phyloP scores from a whole-genome alignment of 208 protist genomes.

The Kentomonas sorsogonicus region DNA sequence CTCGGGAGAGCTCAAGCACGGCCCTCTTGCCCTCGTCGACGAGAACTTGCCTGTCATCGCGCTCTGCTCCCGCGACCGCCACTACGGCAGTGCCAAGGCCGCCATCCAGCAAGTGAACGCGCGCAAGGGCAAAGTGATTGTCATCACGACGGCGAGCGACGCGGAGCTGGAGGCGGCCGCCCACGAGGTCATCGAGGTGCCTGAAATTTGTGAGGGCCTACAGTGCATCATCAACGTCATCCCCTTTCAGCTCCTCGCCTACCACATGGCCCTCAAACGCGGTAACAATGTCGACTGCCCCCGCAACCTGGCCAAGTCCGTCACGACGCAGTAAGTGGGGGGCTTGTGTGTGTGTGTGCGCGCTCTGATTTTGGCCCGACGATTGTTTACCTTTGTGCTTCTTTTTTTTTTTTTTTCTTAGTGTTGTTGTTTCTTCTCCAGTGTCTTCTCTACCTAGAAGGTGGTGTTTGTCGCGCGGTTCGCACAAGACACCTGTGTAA shows the following conservation, averaged over 20 bases:
- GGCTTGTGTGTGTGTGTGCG: neutral
- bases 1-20: constrained; percentile 97
- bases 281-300: constrained; percentile 94
- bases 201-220: constrained; percentile 82
- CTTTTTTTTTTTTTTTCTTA: neutral
- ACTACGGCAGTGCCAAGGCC: constrained; percentile 72
- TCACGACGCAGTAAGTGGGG: constrained; percentile 82
- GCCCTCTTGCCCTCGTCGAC: constrained; percentile 96
- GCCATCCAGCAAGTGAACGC: constrained; percentile 89
- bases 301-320: constrained; percentile 96
- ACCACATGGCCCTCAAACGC: constrained; percentile 89
- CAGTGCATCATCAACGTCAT: constrained; percentile 91
- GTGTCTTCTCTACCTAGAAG: neutral
- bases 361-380: neutral
- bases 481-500: too few relatives aligned
- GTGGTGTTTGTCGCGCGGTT: constrained; percentile 5
- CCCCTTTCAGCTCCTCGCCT: constrained; percentile 96
- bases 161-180: constrained; percentile 39
- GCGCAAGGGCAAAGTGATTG: constrained; percentile 74
- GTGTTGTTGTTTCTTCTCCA: neutral
- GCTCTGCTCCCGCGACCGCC: constrained; percentile 75
- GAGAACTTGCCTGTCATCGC: constrained; percentile 89
- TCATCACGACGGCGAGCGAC: constrained; percentile 60
- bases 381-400: too few relatives aligned
- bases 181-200: constrained; percentile 52